phyloP scores from a whole-genome alignment of 73 alveolate genomes.

The Paramecium sexaurelia region DNA sequence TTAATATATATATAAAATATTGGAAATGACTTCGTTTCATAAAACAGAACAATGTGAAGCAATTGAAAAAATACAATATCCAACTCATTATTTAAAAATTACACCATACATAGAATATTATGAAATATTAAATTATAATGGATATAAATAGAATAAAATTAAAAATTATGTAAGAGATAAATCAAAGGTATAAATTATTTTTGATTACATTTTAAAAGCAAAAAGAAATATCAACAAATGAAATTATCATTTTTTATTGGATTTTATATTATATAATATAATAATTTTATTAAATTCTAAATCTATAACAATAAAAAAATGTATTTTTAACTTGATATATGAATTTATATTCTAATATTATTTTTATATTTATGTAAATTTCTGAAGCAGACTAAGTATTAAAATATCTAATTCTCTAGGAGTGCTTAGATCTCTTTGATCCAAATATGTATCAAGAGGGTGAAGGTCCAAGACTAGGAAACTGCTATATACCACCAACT shows the following conservation, averaged over 20 bases:
- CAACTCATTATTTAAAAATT: not conserved
- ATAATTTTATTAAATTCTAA: too few species aligned
- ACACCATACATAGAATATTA: too few species aligned
- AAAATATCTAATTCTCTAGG: not conserved
- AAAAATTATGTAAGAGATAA: too few species aligned
- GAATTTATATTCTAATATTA: not conserved
- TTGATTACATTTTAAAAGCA: too few species aligned
- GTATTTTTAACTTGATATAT: too few species aligned
- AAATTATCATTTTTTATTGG: too few species aligned
- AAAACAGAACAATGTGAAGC: not conserved
- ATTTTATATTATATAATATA: too few species aligned
- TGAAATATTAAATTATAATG: too few species aligned
- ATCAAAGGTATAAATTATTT: too few species aligned
- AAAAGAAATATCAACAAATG: too few species aligned
- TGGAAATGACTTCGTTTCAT: not conserved
- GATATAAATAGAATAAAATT: too few species aligned
- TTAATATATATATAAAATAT: not conserved
- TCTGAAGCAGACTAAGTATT: not conserved
- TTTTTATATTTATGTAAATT: not conserved
- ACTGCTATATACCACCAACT: slow-evolving; percentile 12
- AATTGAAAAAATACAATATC: not conserved
- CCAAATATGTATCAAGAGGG: slow-evolving; percentile 44
- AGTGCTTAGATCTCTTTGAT: slow-evolving; percentile 18
- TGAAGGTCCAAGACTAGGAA: not conserved
- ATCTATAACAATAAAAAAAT: too few species aligned